Conservation (phyloP, 352 stramenopile genomes). For the Phytophthora agathidicida region DNA sequence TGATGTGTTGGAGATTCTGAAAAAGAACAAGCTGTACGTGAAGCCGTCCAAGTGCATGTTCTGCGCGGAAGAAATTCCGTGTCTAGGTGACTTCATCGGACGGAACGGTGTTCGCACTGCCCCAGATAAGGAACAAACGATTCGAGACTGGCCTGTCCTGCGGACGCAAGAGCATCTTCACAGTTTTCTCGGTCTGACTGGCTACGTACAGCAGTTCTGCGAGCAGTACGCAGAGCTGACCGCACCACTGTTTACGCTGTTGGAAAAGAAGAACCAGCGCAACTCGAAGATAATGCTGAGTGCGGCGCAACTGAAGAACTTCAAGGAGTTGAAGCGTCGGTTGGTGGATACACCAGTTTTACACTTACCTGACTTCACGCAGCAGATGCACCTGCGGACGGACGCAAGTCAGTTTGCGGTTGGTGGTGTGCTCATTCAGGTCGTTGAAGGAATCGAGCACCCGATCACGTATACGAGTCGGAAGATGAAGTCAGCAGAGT, state of each 20-base stretch:
- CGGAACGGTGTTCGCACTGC: slow-evolving; percentile 22
- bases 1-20: slow-evolving; percentile 10
- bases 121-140: slow-evolving; percentile 23
- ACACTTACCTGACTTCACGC: slow-evolving; percentile 5
- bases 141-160: slow-evolving; percentile 22
- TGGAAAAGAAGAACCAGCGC: slow-evolving; percentile 11
- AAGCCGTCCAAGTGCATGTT: slow-evolving; percentile 39
- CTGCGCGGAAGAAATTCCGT: slow-evolving; percentile 29
- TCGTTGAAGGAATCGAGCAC: slow-evolving; percentile 1
- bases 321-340: slow-evolving; percentile 11
- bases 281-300: slow-evolving; percentile 18
- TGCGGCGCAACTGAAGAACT: slow-evolving; percentile 2
- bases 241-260: slow-evolving; percentile 4
- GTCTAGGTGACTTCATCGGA: slow-evolving; percentile 32
- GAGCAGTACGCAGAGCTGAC: slow-evolving; percentile 20
- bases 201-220: slow-evolving; percentile 28
- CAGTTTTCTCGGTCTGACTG: slow-evolving; percentile 17
- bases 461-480: slow-evolving; percentile 19
- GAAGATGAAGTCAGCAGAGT: slow-evolving; percentile 28
- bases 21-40: slow-evolving; percentile 29
- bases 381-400: slow-evolving; percentile 13
- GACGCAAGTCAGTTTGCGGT: slow-evolving; percentile 12
- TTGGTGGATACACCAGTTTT: slow-evolving; percentile 8
- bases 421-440: slow-evolving; percentile 11
- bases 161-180: slow-evolving; percentile 20